Percentiles rank a stretch among this genome's conserved stretches.
Evolutionary conservation across 352 stramenopile genomes (phyloP).

Genomic region (Elongisporangium undulatum): DNA sequence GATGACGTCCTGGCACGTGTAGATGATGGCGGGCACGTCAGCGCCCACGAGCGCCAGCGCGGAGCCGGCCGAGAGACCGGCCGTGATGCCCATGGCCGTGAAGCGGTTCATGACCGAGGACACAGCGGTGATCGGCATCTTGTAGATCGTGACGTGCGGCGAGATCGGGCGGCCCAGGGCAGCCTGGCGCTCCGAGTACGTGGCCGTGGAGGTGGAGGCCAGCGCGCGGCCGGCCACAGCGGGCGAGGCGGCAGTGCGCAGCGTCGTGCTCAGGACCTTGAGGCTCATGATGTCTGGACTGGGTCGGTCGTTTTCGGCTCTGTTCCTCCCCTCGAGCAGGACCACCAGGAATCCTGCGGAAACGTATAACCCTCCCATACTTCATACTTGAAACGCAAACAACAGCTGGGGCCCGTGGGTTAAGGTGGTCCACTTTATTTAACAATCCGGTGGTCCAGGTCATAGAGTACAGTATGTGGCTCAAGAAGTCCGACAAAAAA

Average conservation of each 20-base stretch:
- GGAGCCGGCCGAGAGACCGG: conserved; percentile 73
- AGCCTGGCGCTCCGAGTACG: conserved; percentile 85
- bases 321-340: conserved; percentile 1
- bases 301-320: conserved; percentile 1
- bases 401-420: neutral
- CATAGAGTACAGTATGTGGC: neutral
- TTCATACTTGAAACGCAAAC: neutral
- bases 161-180: conserved; percentile 89
- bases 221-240: conserved; percentile 11
- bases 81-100: conserved; percentile 81
- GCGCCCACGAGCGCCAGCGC: conserved; percentile 70
- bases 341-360: neutral
- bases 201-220: conserved; percentile 19
- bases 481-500: conserved; percentile 3
- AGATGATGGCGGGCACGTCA: conserved; percentile 77
- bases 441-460: neutral
- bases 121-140: conserved; percentile 91
- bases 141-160: conserved; percentile 97
- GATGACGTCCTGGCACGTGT: conserved; percentile 63
- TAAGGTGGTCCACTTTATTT: neutral
- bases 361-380: neutral
- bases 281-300: conserved; percentile 23
- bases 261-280: conserved; percentile 21
- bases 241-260: conserved; percentile 12
- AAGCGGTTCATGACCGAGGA: conserved; percentile 94